Conservation (phyloP, 345 rosid species). For the Arabidopsis suecica region DNA sequence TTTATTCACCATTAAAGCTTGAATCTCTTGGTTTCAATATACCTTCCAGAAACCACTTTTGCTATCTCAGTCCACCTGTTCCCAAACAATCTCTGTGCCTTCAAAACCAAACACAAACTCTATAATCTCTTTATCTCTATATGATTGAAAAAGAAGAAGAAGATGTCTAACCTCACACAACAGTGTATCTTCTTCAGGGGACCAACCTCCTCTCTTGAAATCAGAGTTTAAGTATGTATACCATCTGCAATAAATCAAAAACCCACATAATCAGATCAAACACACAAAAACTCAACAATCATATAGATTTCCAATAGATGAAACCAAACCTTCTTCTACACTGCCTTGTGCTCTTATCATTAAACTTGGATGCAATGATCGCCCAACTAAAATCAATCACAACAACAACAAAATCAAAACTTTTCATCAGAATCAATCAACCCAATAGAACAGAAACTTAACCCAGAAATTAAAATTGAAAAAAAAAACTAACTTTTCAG, state of each 20-base stretch:
- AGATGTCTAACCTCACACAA: slow-evolving; percentile 74
- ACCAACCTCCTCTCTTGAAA: slow-evolving; percentile 99
- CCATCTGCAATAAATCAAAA: slow-evolving; percentile 64
- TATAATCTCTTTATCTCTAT: neutral
- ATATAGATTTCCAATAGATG: neutral
- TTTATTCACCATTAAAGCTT: neutral
- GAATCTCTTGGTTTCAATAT: slow-evolving; percentile 19
- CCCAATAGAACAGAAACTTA: slow-evolving; percentile 15
- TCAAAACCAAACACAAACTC: slow-evolving; percentile 40
- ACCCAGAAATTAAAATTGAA: neutral
- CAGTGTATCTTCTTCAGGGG: slow-evolving; percentile 94
- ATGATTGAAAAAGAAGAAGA: neutral
- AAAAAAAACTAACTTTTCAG: slow-evolving; percentile 69
- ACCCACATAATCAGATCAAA: slow-evolving; percentile 38
- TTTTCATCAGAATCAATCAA: slow-evolving; percentile 32
- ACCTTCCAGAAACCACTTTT: slow-evolving; percentile 99
- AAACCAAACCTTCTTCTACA: slow-evolving; percentile 85
- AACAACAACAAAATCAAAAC: neutral
- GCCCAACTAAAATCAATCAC: slow-evolving; percentile 73
- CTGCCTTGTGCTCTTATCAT: slow-evolving; percentile 95
- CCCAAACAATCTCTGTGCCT: slow-evolving; percentile 95
- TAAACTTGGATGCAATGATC: slow-evolving; percentile 86
- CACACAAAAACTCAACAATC: neutral
- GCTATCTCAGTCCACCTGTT: slow-evolving; percentile 99
- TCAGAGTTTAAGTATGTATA: slow-evolving; percentile 93